Evolutionary conservation across 1,139 yeast species (phyloP).

Genomic region (Kluyveromyces sp.): DNA sequence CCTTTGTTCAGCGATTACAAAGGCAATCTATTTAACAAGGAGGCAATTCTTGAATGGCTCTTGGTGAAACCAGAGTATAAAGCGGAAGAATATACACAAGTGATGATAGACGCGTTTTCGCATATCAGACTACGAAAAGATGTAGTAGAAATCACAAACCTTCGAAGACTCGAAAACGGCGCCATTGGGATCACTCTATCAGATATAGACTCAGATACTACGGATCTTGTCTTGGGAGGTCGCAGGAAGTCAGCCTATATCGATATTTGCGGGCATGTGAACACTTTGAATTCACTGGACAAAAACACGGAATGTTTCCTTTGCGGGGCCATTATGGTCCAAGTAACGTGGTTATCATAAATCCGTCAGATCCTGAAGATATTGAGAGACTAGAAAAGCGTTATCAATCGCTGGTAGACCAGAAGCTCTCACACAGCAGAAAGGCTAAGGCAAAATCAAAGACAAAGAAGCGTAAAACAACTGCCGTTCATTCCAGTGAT

Average conservation of each 20-base stretch:
- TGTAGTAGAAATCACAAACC: slow-evolving; percentile 35
- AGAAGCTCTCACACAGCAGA: slow-evolving; percentile 44
- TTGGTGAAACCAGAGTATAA: slow-evolving; percentile 31
- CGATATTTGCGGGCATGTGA: slow-evolving; percentile 49
- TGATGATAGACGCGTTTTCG: slow-evolving; percentile 27
- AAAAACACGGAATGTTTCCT: slow-evolving; percentile 35
- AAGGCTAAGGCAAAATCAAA: slow-evolving; percentile 23
- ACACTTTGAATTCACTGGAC: slow-evolving; percentile 36
- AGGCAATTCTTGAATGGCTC: slow-evolving; percentile 52
- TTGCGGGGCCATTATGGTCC: slow-evolving; percentile 32
- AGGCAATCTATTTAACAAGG: slow-evolving; percentile 67
- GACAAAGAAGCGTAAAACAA: slow-evolving; percentile 19
- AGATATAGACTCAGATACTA: not conserved
- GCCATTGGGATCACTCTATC: slow-evolving; percentile 1
- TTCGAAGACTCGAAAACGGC: slow-evolving; percentile 21
- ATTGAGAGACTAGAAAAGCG: slow-evolving; percentile 30
- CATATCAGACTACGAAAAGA: slow-evolving; percentile 47
- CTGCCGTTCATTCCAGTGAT: not conserved
- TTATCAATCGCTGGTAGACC: slow-evolving; percentile 28
- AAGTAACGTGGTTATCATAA: slow-evolving; percentile 33
- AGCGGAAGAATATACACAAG: slow-evolving; percentile 20
- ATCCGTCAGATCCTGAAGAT: slow-evolving; percentile 30
- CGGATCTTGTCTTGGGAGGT: slow-evolving; percentile 15
- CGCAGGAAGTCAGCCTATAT: slow-evolving; percentile 37
- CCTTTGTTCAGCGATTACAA: slow-evolving; percentile 66